Evolutionary conservation across 495 filamentous ascomycete genomes (phyloP).

Genomic region (Hypoxylon trugodes): DNA sequence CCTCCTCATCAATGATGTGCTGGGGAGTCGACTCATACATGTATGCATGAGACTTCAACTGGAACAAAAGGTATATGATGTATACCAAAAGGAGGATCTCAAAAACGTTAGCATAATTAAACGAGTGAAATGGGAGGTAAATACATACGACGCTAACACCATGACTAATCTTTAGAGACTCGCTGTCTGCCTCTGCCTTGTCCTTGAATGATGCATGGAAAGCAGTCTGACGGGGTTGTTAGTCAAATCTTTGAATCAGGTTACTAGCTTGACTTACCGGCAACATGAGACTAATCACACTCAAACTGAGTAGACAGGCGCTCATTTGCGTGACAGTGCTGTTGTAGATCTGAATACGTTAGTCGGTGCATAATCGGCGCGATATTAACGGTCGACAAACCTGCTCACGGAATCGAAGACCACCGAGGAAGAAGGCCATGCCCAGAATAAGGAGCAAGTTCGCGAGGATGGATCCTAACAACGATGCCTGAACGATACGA

Average conservation of each 20-base stretch:
- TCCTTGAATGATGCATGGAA: constrained; percentile 35
- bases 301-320: constrained; percentile 87
- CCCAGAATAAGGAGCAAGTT: constrained; percentile 89
- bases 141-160: constrained; percentile 83
- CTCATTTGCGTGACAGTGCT: constrained; percentile 96
- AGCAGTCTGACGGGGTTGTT: constrained; percentile 64
- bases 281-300: constrained; percentile 77
- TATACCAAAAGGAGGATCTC: constrained; percentile 84
- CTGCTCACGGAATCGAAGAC: constrained; percentile 87
- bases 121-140: background rate
- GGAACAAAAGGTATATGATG: constrained; percentile 84
- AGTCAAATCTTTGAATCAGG: background rate
- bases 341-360: constrained; percentile 78
- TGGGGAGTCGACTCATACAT: constrained; percentile 92
- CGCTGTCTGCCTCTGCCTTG: constrained; percentile 63
- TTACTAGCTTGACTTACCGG: constrained; percentile 38
- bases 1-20: constrained; percentile 87
- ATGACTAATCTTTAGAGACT: constrained; percentile 83
- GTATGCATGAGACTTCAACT: constrained; percentile 90
- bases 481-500: constrained; percentile 85
- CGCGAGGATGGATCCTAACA: constrained; percentile 87
- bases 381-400: constrained; percentile 49
- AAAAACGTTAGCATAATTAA: constrained; percentile 6
- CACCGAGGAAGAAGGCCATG: constrained; percentile 88
- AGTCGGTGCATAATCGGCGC: constrained; percentile 13